Base-by-base conservation (phyloP, 1,284 basidiomycete species). In the Ceraceosorus bombacis region DNA sequence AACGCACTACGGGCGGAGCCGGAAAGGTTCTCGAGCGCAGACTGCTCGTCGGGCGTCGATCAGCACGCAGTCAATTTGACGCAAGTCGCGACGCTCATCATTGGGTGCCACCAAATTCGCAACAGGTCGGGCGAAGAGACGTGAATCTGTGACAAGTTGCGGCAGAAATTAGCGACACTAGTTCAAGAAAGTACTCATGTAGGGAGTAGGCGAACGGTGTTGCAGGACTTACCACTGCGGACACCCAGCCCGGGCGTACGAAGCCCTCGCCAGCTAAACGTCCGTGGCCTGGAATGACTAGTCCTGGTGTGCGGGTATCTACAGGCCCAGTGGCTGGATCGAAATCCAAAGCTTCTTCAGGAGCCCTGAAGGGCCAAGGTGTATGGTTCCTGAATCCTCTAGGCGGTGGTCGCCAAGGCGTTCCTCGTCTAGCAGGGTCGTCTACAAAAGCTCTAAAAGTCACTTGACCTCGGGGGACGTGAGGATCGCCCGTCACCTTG, bases 401-500 rank as follows among this genome's bases (percentile, higher is more conserved):
- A 10, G 43, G 43, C 43, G 43, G 43, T 15, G 43, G 10, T 2
- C 43, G 15, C 43, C 43, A 46, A 10, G 43, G 43, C 43, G 43
- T 46, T 15, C 10, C 43, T 15, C 9, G 10, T 10, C 43, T 10
- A 10, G 43, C 43, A 10, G 43, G 43, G 43, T 46, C 43, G 43
- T 46, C 43, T 41, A 70, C 64, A 41, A 71, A 71, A 9, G 70
- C 70, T 10, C 70, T 48, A 61, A 67, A 71, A 0, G 66, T 65
- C 6, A 71, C 53, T 17, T 63, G 63, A 1, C 70, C 70, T 6
- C 70, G 61, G 10, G 68, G 70, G 27, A 71, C 63, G 57, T 71
- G 65, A 2, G 62, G 65, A 51, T 71, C 70, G 53, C 70, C 70
- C 0, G 63, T 55, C 40, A 69, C 67, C 52, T 71, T 71, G 49